phyloP scores from a whole-genome alignment of 768 basidiomycete genomes.

The Podaxis sp. region DNA sequence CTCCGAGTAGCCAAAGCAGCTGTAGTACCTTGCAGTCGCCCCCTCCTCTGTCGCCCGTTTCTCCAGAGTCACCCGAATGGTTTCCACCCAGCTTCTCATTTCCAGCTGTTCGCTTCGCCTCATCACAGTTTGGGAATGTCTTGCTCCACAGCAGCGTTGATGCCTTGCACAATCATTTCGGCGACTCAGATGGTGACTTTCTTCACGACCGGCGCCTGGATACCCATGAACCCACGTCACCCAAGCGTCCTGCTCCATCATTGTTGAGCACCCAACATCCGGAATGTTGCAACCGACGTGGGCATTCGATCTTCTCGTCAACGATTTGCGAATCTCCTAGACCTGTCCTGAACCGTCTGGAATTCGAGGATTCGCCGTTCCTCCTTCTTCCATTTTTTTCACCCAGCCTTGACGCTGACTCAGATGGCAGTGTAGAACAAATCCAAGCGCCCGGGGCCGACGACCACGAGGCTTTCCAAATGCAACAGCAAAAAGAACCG shows the following conservation, averaged over 20 bases:
- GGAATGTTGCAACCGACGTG: not conserved
- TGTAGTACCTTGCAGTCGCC: slow-evolving; percentile 11
- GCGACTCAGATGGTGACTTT: not conserved
- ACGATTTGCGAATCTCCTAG: slow-evolving; percentile 1
- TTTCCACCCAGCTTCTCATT: not conserved
- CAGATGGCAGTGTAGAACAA: not conserved
- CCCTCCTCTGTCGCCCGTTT: slow-evolving; percentile 5
- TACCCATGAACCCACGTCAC: not conserved
- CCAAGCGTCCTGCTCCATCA: not conserved
- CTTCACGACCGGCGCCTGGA: not conserved
- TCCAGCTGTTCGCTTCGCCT: not conserved
- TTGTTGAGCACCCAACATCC: not conserved
- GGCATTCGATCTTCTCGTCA: not conserved
- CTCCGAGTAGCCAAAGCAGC: slow-evolving; percentile 12
- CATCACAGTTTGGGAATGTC: not conserved
- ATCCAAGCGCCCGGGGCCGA: not conserved
- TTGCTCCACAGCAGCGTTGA: not conserved
- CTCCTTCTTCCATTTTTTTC: not conserved
- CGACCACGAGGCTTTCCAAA: not conserved
- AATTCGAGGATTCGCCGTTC: not conserved
- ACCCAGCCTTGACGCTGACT: not conserved
- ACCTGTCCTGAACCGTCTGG: not conserved
- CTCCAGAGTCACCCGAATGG: not conserved
- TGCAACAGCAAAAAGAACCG: not conserved
- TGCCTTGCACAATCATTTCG: not conserved